Evolutionary conservation across 441 rosid species (phyloP).

Genomic region (Arabidopsis hybrid): DNA sequence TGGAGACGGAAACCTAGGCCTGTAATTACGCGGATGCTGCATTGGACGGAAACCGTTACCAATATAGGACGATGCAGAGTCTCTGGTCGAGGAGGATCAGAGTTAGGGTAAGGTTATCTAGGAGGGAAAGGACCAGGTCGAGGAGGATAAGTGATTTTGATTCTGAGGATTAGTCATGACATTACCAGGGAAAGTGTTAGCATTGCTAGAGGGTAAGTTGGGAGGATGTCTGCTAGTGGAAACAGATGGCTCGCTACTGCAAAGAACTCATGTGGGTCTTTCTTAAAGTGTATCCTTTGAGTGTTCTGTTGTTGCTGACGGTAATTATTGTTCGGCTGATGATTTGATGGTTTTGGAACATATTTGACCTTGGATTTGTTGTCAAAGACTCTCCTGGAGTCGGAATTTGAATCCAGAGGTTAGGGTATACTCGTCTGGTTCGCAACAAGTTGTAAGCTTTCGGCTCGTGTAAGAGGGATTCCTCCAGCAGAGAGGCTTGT

Average conservation of each 20-base stretch:
- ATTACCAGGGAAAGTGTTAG: constrained; percentile 40
- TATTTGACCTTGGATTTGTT: constrained; percentile 49
- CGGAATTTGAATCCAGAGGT: constrained; percentile 45
- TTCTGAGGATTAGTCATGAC: constrained; percentile 49
- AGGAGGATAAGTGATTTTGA: constrained; percentile 44
- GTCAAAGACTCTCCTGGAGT: constrained; percentile 49
- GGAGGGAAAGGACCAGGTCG: constrained; percentile 52
- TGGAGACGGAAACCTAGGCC: constrained; percentile 48
- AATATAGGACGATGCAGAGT: constrained; percentile 40
- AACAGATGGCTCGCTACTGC: constrained; percentile 53
- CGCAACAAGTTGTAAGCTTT: constrained; percentile 53
- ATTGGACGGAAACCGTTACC: constrained; percentile 53
- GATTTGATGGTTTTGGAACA: constrained; percentile 44
- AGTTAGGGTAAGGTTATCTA: constrained; percentile 52
- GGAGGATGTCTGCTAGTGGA: constrained; percentile 51
- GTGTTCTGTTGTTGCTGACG: constrained; percentile 47
- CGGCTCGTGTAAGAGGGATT: constrained; percentile 60
- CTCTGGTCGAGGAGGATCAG: constrained; percentile 48
- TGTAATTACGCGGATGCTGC: constrained; percentile 54
- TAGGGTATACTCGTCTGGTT: constrained; percentile 40
- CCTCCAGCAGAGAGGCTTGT: constrained; percentile 79
- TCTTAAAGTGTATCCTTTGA: constrained; percentile 68
- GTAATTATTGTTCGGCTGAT: constrained; percentile 48
- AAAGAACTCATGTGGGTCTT: constrained; percentile 74
- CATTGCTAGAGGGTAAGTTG: constrained; percentile 48